Base-by-base conservation (phyloP, 192 early-diverging fungal genomes). In the Coemansia sp. region DNA sequence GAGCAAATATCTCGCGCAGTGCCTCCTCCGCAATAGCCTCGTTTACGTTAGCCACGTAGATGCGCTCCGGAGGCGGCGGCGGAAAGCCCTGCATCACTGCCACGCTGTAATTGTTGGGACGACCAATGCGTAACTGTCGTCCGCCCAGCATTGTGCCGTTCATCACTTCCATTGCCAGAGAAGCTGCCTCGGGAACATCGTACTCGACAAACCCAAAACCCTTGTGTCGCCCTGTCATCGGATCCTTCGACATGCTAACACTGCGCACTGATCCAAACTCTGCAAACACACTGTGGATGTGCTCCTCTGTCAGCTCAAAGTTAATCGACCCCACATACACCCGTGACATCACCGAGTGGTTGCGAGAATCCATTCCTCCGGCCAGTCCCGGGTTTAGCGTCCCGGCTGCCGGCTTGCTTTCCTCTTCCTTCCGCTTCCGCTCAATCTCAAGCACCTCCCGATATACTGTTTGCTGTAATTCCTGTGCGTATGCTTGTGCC, bases 121-220 rank as follows among this genome's bases (percentile, higher is more conserved):
- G 78, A 5, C 92, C 91, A 30, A 96, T 92, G 74, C 89, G 89
- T 60, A 96, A 79, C 61, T 83, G 62, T 72, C 92, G 80, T 30
- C 93, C 93, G 36, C 91, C 92, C 39, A 96, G 81, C 54, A 93
- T 88, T 17, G 86, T 79, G n/a, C 92, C 91, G 63, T 94, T 88
- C 88, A 95, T 88, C 21, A 69, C 68, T 25, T 93, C 88, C 33
- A 95, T 76, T 3, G 93, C 94, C 74, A 96, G 61, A 46, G 87
- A 77, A 0, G 91, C 92, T 7, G 93, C 90, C 74, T 96, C 94
- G 0, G 93, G 92, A 24, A 90, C 85, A 46, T 94, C 90, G 64
- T 87, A 96, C 75, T 95, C 93, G 11, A 96, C 86, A 74, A 96
- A 96, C 68, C 93, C 93, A 71, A 90, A 96, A 6, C 83, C 83